phyloP scores from a whole-genome alignment of 306 rosid genomes.

The Cicer bijugum region DNA sequence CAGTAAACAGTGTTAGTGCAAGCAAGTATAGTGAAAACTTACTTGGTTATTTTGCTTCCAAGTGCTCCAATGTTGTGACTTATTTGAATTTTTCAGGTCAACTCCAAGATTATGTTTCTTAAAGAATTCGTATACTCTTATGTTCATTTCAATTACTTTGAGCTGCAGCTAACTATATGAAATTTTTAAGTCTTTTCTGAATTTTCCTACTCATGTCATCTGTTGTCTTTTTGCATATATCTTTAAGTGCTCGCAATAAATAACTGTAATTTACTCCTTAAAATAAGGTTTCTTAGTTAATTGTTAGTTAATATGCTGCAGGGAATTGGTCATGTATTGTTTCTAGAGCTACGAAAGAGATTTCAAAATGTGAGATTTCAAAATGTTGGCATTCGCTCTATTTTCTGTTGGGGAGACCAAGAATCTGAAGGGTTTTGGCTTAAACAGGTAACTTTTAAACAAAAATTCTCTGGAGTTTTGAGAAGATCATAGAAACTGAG shows the following conservation, averaged over 20 bases:
- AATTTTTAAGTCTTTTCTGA: conserved; percentile 35
- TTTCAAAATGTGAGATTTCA: conserved; percentile 81
- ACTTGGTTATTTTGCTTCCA: conserved; percentile 11
- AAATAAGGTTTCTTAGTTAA: conserved; percentile 34
- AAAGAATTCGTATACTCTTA: background rate
- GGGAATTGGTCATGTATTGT: conserved; percentile 77
- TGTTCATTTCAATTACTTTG: conserved; percentile 28
- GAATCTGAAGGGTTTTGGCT: conserved; percentile 93
- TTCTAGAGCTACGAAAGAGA: conserved; percentile 67
- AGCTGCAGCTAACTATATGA: conserved; percentile 27
- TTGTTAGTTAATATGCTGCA: conserved; percentile 48
- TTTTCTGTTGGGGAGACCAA: conserved; percentile 93
- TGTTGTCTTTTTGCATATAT: conserved; percentile 23
- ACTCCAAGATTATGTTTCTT: conserved; percentile 1
- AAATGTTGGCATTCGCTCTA: conserved; percentile 72
- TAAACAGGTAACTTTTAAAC: conserved; percentile 65
- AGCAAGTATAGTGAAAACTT: conserved; percentile 1
- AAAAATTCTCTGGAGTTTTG: conserved; percentile 28
- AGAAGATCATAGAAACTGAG: conserved; percentile 19
- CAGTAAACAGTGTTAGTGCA: conserved; percentile 8
- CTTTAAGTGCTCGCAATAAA: conserved; percentile 13
- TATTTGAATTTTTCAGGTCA: conserved; percentile 7
- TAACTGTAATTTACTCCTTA: background rate
- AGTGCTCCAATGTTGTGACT: conserved; percentile 16
- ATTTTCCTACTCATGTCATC: conserved; percentile 30